Evolutionary conservation across 2,329 filamentous ascomycete species (phyloP), one percentile per base, ranked within the genome.

Genomic region (Neurospora sp.): DNA sequence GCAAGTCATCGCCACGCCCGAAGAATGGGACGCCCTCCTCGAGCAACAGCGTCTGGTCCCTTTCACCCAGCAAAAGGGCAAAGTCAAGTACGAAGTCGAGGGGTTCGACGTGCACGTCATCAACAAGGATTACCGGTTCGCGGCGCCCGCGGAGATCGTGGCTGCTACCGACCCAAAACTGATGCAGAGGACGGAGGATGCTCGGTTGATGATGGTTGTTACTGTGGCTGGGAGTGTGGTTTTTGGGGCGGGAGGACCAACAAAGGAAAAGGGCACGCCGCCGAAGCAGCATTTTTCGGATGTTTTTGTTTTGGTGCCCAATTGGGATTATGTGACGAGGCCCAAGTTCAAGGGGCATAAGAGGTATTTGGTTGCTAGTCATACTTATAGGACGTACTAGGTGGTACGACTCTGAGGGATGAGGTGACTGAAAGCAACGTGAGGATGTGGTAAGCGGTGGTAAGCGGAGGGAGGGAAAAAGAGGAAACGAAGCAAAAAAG

Each of bases 241-340:
- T 73, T 90, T 91, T 76, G 89, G 89, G 67, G 33, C 33, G 33
- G 33, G 33, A 6, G 86, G 87, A 28, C 23, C 23, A 28, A 28
- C 23, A 71, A 85, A 84, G 70, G 85, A 85, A 74, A 87, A 89
- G 68, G 70, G 0, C 69, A 70, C 41, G 66, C 52, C 40, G 15
- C 86, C 86, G 15, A 85, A 88, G 78, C 88, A 88, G 74, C 88
- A 87, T 41, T 97, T 97, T 78, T 91, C 88, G 76, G 93, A 97
- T 79, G 90, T 86, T 0, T 90, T 97, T 77, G 86, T 96, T 33
- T 83, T 97, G 69, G 91, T 95, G 43, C 92, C 93, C 8, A 92
- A 92, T 80, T 86, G 88, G 86, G 86, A 89, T 73, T 80, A 83
- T 0, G 82, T 85, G 73, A 82, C 81, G 4, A 81, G 81, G 69